Base-by-base conservation (phyloP, 768 basidiomycete genomes). In the Tulasnella sp. region DNA sequence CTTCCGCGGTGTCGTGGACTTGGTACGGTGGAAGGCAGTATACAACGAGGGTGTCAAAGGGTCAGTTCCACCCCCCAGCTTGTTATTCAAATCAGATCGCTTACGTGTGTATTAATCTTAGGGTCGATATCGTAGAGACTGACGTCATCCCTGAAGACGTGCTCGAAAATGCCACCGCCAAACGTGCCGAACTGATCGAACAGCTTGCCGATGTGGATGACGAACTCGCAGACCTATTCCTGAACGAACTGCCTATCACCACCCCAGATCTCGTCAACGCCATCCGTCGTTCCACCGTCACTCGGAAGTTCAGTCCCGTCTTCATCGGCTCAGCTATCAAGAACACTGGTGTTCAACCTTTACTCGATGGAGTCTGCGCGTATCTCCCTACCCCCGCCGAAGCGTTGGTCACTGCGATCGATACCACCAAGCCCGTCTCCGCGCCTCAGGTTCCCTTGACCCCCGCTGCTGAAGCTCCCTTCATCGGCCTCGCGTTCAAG, bases 271-370 rank as follows among this genome's bases (percentile, higher is more conserved):
- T 99, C 42, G 82, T 82, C 3, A 78, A 76, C 27, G 95, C 94
- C 17, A 85, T 99, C 65, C 84, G 93, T 19, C 88, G 96, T 34
- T 80, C 91, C 2, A 98, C 96, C 1, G 79, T 91, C 66, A 73
- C 78, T 10, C 83, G 92, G 67, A 91, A 87, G 64, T 98, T 99
- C 74, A 88, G 91, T 0, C 96, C 96, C 1, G 96, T 99, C 55
- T 96, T 97, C 74, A 76, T 97, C 61, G 96, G 96, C 42, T 95
- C 93, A 4, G 96, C 96, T 0, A 86, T 98, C 68, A 97, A 96
- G 77, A 99, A 99, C 71, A 94, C 92, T 7, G 91, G 82, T 41
- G 86, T 99, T 4, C 96, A 99, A 68, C 84, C 91, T 17, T 78
- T 98, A 58, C 77, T 99, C 19, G 94, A 99, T 66, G 95, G 94